Percentiles rank a stretch among this genome's conserved stretches.
phyloP scores from a whole-genome alignment of 495 filamentous ascomycete genomes.

The Lindgomyces ingoldianus region DNA sequence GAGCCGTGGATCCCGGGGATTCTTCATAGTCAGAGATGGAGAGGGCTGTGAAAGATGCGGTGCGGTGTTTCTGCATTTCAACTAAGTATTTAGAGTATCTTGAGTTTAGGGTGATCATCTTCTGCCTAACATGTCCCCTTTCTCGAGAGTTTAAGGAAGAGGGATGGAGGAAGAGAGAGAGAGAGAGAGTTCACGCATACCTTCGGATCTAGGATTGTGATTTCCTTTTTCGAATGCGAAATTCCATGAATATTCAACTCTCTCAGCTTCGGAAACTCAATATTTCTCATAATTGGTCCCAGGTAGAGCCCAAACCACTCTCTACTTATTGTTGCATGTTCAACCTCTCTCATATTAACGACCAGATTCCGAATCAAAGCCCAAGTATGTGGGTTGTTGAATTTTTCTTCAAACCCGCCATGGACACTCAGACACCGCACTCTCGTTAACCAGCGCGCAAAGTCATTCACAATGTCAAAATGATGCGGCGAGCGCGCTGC shows the following conservation, averaged over 20 bases:
- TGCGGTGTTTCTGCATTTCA: not conserved
- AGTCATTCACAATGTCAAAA: not conserved
- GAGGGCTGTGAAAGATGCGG: slow-evolving; percentile 5
- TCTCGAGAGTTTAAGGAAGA: no score
- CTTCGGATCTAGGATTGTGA: not conserved
- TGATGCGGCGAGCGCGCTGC: not conserved
- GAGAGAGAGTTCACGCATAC: not conserved
- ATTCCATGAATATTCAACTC: not conserved
- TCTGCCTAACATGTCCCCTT: no score
- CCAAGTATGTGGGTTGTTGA: not conserved
- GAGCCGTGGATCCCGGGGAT: slow-evolving; percentile 1
- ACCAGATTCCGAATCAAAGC: not conserved
- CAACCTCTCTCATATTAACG: not conserved
- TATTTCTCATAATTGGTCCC: not conserved
- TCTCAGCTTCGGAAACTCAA: not conserved
- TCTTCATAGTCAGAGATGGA: slow-evolving; percentile 12
- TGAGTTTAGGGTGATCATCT: not conserved
- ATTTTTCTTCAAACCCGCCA: not conserved
- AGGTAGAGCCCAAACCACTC: slow-evolving; percentile 7
- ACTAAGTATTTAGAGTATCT: not conserved
- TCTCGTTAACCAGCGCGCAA: not conserved
- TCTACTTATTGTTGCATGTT: not conserved
- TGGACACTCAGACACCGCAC: slow-evolving; percentile 8
- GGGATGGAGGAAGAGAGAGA: no score
- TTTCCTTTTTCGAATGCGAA: not conserved